Evolutionary conservation across 2,329 filamentous ascomycete species (phyloP), one percentile per base, ranked within the genome.

Genomic region (Fusarium sp.): DNA sequence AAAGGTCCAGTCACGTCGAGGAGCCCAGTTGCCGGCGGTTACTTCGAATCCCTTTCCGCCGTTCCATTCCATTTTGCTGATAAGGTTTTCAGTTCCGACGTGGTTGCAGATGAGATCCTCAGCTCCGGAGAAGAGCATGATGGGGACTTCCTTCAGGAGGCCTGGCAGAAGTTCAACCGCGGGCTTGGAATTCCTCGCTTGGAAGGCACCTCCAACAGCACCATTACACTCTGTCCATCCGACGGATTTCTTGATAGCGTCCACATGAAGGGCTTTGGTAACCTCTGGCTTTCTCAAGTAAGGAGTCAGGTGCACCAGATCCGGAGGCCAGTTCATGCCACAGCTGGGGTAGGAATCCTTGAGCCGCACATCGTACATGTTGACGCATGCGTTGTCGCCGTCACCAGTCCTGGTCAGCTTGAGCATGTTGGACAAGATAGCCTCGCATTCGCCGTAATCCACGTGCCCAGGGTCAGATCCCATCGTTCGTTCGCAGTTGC

Each of bases 51-150:
- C 97, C 72, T 92, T 95, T 57, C 90, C 95, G 52, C 92, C 94
- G 73, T 94, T 96, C 94, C 94, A 99, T 71, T 91, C 83, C 88
- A 99, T 90, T 75, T 94, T 94, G 78, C 91, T 89, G 76, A 99
- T 97, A 71, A 99, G 80, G 28, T 92, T 88, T 78, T 99, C 96
- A 0, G 96, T 99, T 61, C 96, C 96, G 31, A 98, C 82, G 77
- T 99, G 94, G 79, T 99, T 99, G 87, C 96, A 99, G 73, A 99
- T 98, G 24, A 98, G 83, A 78, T 99, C 96, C 74, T 97, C 90
- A 64, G 94, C 92, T 53, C 96, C 96, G 4, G 94, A 98, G 82
- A 98, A 99, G 21, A 99, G 88, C 2, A 97, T 82, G 40, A 97
- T 86, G 2, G 92, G 91, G 11, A 98, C 81, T 59, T 96, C 85